phyloP scores from a whole-genome alignment of 352 stramenopile species.

The Pythium phragmitis region DNA sequence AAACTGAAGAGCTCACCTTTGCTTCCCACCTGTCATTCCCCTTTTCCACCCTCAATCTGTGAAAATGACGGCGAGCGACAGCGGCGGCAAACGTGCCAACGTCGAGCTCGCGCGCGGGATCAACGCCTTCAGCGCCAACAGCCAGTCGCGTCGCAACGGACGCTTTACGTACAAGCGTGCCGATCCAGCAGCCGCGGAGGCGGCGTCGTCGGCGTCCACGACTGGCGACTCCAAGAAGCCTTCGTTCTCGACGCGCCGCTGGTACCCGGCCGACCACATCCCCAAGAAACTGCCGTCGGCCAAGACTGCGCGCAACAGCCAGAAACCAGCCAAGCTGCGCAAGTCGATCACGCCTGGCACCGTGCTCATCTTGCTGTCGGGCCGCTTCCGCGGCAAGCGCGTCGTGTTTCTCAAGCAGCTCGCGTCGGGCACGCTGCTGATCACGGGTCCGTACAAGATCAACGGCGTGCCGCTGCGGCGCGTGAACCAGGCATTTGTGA shows the following conservation, averaged over 20 bases:
- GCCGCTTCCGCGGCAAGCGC: constrained; percentile 97
- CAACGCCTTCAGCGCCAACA: constrained; percentile 71
- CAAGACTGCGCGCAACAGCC: constrained; percentile 76
- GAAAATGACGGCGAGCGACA: constrained; percentile 6
- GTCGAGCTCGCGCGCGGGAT: constrained; percentile 65
- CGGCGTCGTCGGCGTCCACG: constrained; percentile 5
- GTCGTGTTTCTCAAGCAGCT: constrained; percentile 98
- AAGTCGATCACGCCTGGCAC: constrained; percentile 96
- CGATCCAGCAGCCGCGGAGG: neutral
- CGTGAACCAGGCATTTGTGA: constrained; percentile 98
- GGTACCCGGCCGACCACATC: constrained; percentile 76
- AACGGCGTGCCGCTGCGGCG: constrained; percentile 97
- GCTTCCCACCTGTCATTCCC: constrained; percentile 13
- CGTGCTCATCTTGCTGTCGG: constrained; percentile 97
- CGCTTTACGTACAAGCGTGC: constrained; percentile 37
- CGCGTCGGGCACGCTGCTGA: constrained; percentile 93
- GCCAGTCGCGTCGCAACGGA: constrained; percentile 53
- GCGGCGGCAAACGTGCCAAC: constrained; percentile 45
- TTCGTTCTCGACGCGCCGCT: constrained; percentile 35
- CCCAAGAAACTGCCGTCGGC: constrained; percentile 65
- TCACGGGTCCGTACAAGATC: constrained; percentile 96
- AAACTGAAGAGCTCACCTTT: neutral
- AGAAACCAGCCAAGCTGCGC: constrained; percentile 94
- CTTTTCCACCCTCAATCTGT: neutral
- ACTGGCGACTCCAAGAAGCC: constrained; percentile 15